phyloP scores from a whole-genome alignment of 1,284 basidiomycete species.

The Ceraceosorus guamensis region DNA sequence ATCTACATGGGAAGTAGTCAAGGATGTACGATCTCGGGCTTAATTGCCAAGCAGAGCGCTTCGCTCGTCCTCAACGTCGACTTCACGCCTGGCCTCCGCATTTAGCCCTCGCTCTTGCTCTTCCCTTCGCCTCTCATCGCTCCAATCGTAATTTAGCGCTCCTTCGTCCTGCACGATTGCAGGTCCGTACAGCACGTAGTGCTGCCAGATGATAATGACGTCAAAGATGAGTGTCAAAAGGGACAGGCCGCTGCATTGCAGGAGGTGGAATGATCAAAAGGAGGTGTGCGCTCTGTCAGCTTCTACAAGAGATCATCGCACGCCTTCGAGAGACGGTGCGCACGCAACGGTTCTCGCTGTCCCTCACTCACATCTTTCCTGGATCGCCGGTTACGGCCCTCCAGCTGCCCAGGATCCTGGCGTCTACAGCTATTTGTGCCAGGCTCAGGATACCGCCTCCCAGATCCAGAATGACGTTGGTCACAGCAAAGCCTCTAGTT shows the following conservation, averaged over 20 bases:
- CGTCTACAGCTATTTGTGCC: constrained; percentile 40
- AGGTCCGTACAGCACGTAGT: constrained; percentile 45
- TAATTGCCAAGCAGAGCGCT: too few species aligned
- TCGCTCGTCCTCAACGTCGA: too few species aligned
- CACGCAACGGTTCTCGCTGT: too few species aligned
- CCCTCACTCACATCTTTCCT: constrained; percentile 40
- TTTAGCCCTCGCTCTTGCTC: too few species aligned
- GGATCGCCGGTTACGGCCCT: constrained; percentile 36
- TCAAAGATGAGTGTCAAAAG: constrained; percentile 49
- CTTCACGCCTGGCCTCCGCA: too few species aligned
- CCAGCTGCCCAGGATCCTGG: constrained; percentile 39
- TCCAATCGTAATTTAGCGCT: too few species aligned
- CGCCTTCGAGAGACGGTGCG: too few species aligned
- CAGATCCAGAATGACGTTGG: constrained; percentile 49
- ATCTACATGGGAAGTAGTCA: too few species aligned
- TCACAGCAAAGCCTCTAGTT: constrained; percentile 49
- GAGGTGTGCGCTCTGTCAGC: background rate
- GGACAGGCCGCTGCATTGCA: constrained; percentile 37
- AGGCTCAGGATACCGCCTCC: constrained; percentile 46
- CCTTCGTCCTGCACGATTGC: constrained; percentile 3
- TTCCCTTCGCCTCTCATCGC: too few species aligned
- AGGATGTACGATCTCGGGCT: too few species aligned
- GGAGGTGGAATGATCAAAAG: background rate
- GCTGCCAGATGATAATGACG: constrained; percentile 48
- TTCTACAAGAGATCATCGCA: background rate